Conservation (phyloP, 2,329 filamentous ascomycete species). For the Alternaria novae-zelandiae region DNA sequence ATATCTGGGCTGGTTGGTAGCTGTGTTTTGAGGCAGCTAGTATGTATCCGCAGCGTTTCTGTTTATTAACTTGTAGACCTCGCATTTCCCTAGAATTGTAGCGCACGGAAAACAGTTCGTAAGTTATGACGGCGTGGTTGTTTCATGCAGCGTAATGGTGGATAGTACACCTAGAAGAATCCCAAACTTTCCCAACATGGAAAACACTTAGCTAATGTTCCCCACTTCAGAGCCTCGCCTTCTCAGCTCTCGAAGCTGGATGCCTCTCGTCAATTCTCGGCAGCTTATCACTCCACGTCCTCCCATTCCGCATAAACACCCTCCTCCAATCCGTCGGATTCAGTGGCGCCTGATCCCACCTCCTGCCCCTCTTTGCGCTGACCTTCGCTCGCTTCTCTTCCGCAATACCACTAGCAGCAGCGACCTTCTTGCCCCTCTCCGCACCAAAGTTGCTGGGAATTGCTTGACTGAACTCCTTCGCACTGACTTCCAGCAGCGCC, state of each 20-base stretch:
- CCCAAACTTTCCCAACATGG: too few relatives aligned
- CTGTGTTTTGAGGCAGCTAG: too few relatives aligned
- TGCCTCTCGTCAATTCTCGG: conserved; percentile 14
- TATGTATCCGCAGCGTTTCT: too few relatives aligned
- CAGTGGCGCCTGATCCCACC: conserved; percentile 16
- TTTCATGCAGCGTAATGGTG: too few relatives aligned
- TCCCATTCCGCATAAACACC: conserved; percentile 20
- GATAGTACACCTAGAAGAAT: too few relatives aligned
- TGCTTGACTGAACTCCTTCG: conserved; percentile 26
- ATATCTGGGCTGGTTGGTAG: too few relatives aligned
- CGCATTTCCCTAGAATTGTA: too few relatives aligned
- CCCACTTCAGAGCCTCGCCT: not conserved
- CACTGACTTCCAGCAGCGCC: conserved; percentile 20
- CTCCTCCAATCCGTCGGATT: conserved; percentile 25
- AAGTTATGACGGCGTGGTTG: too few relatives aligned
- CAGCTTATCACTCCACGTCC: conserved; percentile 16
- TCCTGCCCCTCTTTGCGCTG: conserved; percentile 3
- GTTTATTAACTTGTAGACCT: too few relatives aligned
- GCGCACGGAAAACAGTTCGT: too few relatives aligned
- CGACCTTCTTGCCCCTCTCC: conserved; percentile 16
- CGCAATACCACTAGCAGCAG: conserved; percentile 20
- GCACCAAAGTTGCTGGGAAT: conserved; percentile 24
- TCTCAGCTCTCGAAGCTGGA: conserved; percentile 1
- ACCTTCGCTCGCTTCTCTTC: conserved; percentile 15
- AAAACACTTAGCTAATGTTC: too few relatives aligned